A percentile compares a stretch with the other conserved stretches of the same genome.
Conservation (phyloP, 106 monocot species). For the Posidonia australis region DNA sequence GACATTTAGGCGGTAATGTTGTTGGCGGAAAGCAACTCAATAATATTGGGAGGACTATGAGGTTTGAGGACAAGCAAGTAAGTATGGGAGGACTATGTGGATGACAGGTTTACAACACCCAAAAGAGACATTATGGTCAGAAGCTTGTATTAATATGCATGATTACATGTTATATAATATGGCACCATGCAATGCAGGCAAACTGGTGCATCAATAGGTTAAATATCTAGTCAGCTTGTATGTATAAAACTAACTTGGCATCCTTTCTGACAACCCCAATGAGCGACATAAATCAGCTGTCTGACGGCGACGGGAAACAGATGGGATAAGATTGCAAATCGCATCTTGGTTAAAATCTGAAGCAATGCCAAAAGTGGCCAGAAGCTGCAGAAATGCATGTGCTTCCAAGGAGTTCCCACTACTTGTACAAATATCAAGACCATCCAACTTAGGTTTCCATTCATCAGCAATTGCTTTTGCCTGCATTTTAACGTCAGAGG, state of each 20-base stretch:
- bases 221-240: background rate
- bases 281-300: slow-evolving; percentile 56
- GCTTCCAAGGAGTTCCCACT: slow-evolving; percentile 83
- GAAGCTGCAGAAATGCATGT: slow-evolving; percentile 84
- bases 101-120: too few relatives aligned
- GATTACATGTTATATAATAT: too few relatives aligned
- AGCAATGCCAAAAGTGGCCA: slow-evolving; percentile 67
- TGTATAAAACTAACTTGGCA: slow-evolving; percentile 47
- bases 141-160: too few relatives aligned
- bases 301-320: slow-evolving; percentile 71
- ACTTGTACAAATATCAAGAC: slow-evolving; percentile 43
- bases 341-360: slow-evolving; percentile 53
- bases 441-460: slow-evolving; percentile 68
- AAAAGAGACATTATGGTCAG: too few relatives aligned
- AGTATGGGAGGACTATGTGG: too few relatives aligned
- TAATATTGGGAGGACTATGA: too few relatives aligned
- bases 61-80: too few relatives aligned
- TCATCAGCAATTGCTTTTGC: slow-evolving; percentile 64
- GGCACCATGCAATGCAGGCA: too few relatives aligned
- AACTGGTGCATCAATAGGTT: background rate
- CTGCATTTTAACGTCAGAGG: slow-evolving; percentile 33
- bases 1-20: too few relatives aligned
- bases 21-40: too few relatives aligned
- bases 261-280: slow-evolving; percentile 56
- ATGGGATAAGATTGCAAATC: slow-evolving; percentile 70